phyloP scores from a whole-genome alignment of 2,329 filamentous ascomycete genomes.

The Aspergillus oerlinghausenensis region DNA sequence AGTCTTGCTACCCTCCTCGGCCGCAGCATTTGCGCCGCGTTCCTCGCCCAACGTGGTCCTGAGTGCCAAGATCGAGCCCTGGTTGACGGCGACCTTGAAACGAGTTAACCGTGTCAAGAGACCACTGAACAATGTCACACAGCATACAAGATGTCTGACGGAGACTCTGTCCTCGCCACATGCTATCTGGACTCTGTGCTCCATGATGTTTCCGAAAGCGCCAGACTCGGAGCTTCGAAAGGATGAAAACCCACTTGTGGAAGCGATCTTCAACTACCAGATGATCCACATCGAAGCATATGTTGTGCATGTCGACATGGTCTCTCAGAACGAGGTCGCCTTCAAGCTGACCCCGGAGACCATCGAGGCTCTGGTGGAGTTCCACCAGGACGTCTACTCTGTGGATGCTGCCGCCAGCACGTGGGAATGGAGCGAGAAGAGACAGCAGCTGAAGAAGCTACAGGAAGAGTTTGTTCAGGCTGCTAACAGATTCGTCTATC shows the following conservation, averaged over 20 bases:
- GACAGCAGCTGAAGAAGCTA: constrained; percentile 91
- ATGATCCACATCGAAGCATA: constrained; percentile 93
- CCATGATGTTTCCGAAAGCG: constrained; percentile 85
- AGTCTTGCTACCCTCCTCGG: constrained; percentile 88
- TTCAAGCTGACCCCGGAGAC: constrained; percentile 96
- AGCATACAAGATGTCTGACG: constrained; percentile 92
- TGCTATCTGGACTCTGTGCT: constrained; percentile 92
- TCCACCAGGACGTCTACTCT: constrained; percentile 94
- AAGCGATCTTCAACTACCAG: constrained; percentile 89
- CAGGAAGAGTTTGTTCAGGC: constrained; percentile 96
- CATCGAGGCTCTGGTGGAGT: constrained; percentile 88
- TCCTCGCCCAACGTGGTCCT: constrained; percentile 93
- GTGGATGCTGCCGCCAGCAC: constrained; percentile 83
- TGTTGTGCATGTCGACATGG: constrained; percentile 98
- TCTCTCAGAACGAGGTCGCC: constrained; percentile 92
- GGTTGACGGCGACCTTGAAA: constrained; percentile 95
- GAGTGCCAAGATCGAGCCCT: constrained; percentile 86
- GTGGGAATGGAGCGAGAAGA: constrained; percentile 95
- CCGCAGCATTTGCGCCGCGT: constrained; percentile 90
- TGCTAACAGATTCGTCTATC: constrained; percentile 95
- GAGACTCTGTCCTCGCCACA: constrained; percentile 85
- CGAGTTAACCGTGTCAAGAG: constrained; percentile 95
- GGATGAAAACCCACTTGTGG: constrained; percentile 75
- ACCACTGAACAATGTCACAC: constrained; percentile 91
- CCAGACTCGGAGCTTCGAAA: constrained; percentile 79